Conservation (phyloP, 306 rosid species). For the Betula pendula region DNA sequence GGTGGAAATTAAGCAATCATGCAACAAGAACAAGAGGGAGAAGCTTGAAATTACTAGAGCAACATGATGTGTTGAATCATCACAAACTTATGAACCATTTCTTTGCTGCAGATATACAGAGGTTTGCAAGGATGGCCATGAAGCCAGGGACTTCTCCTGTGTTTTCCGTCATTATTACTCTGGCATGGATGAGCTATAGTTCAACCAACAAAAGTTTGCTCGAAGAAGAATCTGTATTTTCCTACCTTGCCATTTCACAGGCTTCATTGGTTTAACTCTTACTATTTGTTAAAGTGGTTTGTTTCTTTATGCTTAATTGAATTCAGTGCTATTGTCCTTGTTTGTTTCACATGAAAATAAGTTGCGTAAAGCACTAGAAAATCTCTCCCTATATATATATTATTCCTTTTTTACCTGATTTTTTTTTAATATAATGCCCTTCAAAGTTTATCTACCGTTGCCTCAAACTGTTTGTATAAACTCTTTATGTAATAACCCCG, state of each 20-base stretch:
- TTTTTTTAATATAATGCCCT: too few relatives aligned
- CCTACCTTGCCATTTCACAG: background rate
- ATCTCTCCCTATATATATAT: background rate
- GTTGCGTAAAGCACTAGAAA: background rate
- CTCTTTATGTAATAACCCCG: too few relatives aligned
- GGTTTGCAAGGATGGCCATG: conserved; percentile 67
- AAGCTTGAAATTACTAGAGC: background rate
- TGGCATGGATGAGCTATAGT: conserved; percentile 53
- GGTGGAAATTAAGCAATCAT: background rate
- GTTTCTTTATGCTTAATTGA: background rate
- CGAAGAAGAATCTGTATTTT: background rate
- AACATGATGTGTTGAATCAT: background rate
- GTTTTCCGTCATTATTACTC: conserved; percentile 76
- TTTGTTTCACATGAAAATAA: background rate
- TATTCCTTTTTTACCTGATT: too few relatives aligned
- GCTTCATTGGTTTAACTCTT: background rate
- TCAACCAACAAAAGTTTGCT: background rate
- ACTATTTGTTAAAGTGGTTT: background rate
- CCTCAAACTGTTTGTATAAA: too few relatives aligned
- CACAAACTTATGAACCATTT: conserved; percentile 13
- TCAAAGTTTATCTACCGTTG: too few relatives aligned
- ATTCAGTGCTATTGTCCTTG: background rate
- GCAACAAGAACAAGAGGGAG: background rate
- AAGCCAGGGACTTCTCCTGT: conserved; percentile 70
- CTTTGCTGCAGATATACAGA: conserved; percentile 53